Base-by-base conservation (phyloP, 352 stramenopile genomes). In the Saprolegnia parasitica region DNA sequence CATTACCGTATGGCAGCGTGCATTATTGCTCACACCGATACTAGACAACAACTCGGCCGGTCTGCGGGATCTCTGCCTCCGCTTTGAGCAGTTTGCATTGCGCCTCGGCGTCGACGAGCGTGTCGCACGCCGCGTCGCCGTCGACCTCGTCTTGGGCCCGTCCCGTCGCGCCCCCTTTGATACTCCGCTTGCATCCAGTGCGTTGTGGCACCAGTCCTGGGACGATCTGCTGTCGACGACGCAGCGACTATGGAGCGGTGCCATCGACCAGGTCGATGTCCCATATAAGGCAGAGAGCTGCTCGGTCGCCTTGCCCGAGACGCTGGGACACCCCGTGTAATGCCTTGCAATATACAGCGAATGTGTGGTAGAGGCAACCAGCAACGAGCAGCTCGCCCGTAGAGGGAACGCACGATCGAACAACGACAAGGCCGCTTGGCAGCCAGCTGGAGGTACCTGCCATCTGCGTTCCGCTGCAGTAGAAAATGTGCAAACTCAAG, bases 191-290 rank as follows among this genome's bases (percentile, higher is more conserved):
- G 4, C 16, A 61, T 35, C 54, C 8, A 26, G 3, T 5, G 29
- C 56, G 1, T 5, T n/a, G 5, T 63, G 56, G 56, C 56, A 29
- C n/a, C 18, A 5, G 5, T 20, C 11, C 16, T 63, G 56, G 56
- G 35, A 46, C 18, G 35, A 29, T 11, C 20, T 63, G 18, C 56
- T 63, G 4, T 26, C 11, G 35, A 46, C 56, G 37, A 23, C 42
- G 20, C 58, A 67, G 26, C 35, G 39, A 15, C 32, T 56, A 9
- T 67, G 49, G n/a, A 67, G 58, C n/a, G 16, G 21, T 10, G 58
- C 35, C 3, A 67, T 67, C 58, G 24, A 67, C 29, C 58, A 67
- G 32, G 9, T 67, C 2, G 58, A 67, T 42, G 58, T 67, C 4
- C 58, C 58, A 16, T 20, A 35, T 21, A 4, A 35, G 6, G 35